Evolutionary conservation across 116 monocot genomes (phyloP).

Genomic region (Phalaenopsis hybrid): DNA sequence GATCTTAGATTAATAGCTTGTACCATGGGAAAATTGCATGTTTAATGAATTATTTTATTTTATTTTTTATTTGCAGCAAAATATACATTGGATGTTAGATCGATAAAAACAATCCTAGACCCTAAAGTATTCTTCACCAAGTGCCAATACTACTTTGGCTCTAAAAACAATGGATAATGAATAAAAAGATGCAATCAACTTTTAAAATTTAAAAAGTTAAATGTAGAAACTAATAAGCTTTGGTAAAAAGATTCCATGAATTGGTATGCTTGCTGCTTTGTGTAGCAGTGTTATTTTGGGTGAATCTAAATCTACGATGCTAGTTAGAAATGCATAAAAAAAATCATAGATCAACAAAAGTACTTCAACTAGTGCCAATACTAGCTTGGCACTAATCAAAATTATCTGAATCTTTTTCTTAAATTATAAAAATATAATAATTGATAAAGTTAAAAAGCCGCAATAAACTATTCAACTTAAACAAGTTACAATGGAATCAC

Average conservation of each 20-base stretch:
- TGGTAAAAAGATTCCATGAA: not conserved
- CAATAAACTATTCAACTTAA: not conserved
- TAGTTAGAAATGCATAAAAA: not conserved
- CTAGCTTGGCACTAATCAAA: not conserved
- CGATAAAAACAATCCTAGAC: not conserved
- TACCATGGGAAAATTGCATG: no score
- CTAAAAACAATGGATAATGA: not conserved
- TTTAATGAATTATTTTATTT: not conserved
- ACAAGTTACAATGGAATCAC: constrained; percentile 15
- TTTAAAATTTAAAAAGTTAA: not conserved
- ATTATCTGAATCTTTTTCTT: not conserved
- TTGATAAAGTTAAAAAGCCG: not conserved
- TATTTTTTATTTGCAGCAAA: not conserved
- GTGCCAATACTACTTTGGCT: not conserved
- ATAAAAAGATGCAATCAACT: not conserved
- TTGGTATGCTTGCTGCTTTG: not conserved
- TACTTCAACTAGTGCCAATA: not conserved
- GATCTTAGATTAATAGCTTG: no score
- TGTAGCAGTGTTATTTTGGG: not conserved
- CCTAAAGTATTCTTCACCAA: not conserved
- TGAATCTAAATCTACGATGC: not conserved
- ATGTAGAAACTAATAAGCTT: constrained; percentile 6
- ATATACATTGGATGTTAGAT: not conserved
- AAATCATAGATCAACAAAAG: not conserved
- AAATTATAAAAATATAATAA: not conserved